phyloP scores from a whole-genome alignment of 176 grass and related monocot species.

The Avena sativa region DNA sequence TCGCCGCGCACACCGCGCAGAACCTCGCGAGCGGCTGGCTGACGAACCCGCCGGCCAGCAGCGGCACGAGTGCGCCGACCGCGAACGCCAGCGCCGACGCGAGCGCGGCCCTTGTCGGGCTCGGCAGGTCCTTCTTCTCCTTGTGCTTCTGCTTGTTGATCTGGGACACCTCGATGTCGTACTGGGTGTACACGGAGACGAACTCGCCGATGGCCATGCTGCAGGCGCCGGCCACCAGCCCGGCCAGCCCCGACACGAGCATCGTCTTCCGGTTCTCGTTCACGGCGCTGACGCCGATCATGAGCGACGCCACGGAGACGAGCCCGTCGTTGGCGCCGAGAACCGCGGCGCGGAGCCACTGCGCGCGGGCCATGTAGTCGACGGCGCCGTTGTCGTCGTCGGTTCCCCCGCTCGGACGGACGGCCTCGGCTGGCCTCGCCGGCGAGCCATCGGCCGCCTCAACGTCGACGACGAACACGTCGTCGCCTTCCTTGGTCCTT shows the following conservation, averaged over 20 bases:
- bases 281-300: constrained; percentile 85
- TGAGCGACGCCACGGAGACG: constrained; percentile 90
- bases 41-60: constrained; percentile 72
- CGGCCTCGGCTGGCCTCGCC: neutral
- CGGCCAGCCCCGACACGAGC: constrained; percentile 80
- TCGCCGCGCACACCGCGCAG: constrained; percentile 58
- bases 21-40: constrained; percentile 41
- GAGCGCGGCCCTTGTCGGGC: constrained; percentile 64
- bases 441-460: constrained; percentile 12
- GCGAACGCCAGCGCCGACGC: constrained; percentile 86
- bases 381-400: neutral
- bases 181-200: constrained; percentile 92
- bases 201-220: constrained; percentile 99
- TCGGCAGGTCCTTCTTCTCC: constrained; percentile 54
- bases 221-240: constrained; percentile 88
- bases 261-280: constrained; percentile 55
- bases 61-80: constrained; percentile 67
- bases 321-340: constrained; percentile 97
- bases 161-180: constrained; percentile 78
- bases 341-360: constrained; percentile 94
- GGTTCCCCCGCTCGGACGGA: neutral
- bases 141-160: constrained; percentile 22
- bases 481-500: neutral
- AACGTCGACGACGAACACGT: constrained; percentile 4
- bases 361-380: constrained; percentile 83